Percentiles rank a stretch among this genome's conserved stretches.
Evolutionary conservation across 345 rosid genomes (phyloP).

Genomic region (Eucalyptus lansdowneana): DNA sequence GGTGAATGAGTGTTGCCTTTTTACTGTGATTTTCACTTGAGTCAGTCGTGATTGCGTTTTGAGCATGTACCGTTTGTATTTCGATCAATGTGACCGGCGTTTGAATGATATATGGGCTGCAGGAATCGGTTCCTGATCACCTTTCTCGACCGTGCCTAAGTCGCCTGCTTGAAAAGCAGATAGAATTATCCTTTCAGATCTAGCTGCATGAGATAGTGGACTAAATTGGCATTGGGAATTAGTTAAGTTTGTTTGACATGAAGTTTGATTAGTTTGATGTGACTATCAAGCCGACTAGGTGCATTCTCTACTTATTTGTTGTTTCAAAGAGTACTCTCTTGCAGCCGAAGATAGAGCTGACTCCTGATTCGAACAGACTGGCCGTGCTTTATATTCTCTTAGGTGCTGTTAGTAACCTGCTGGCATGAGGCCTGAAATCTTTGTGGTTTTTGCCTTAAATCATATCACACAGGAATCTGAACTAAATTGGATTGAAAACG

Average conservation of each 20-base stretch:
- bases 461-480: background rate
- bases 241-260: background rate
- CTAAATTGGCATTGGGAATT: background rate
- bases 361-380: background rate
- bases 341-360: background rate
- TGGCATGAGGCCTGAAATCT: background rate
- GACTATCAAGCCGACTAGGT: background rate
- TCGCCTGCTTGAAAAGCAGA: background rate
- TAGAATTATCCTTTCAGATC: background rate
- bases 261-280: background rate
- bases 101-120: background rate
- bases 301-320: background rate
- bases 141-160: background rate
- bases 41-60: background rate
- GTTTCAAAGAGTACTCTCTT: background rate
- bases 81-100: background rate
- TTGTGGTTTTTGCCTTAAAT: background rate
- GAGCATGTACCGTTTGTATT: background rate
- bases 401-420: background rate
- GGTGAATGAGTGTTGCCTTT: background rate
- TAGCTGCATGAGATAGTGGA: background rate
- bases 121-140: background rate
- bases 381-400: background rate
- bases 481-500: background rate
- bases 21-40: background rate